A percentile compares a stretch with the other conserved stretches of the same genome.
Evolutionary conservation across 2,329 filamentous ascomycete species (phyloP).

Genomic region (Aspergillus luchuensis): DNA sequence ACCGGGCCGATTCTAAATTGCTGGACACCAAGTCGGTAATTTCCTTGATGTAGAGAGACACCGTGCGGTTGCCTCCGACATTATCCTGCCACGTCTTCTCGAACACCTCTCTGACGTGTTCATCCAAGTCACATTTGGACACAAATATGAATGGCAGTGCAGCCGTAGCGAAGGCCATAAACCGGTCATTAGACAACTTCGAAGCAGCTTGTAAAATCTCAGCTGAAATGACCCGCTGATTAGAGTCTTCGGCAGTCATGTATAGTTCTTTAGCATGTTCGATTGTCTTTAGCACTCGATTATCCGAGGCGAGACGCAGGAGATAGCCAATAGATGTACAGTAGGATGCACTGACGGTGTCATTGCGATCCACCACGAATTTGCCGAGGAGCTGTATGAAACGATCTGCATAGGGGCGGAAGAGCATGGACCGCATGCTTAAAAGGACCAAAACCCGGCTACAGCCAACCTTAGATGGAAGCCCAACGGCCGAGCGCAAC

Average conservation of each 20-base stretch:
- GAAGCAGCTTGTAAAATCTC: slow-evolving; percentile 82
- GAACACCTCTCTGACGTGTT: slow-evolving; percentile 77
- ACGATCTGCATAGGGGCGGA: slow-evolving; percentile 71
- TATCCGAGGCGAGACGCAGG: slow-evolving; percentile 64
- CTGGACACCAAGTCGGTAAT: slow-evolving; percentile 69
- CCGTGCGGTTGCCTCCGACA: slow-evolving; percentile 79
- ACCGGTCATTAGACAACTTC: slow-evolving; percentile 86
- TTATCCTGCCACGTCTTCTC: slow-evolving; percentile 86
- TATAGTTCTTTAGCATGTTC: slow-evolving; percentile 69
- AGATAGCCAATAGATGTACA: slow-evolving; percentile 85
- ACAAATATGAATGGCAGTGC: slow-evolving; percentile 88
- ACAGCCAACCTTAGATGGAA: slow-evolving; percentile 92
- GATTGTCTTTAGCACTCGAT: slow-evolving; percentile 58
- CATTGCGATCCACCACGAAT: slow-evolving; percentile 85
- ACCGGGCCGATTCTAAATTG: slow-evolving; percentile 77
- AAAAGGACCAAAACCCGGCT: slow-evolving; percentile 81
- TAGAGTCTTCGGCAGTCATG: slow-evolving; percentile 77
- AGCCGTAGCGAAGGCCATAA: slow-evolving; percentile 71
- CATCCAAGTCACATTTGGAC: slow-evolving; percentile 80
- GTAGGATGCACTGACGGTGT: slow-evolving; percentile 88
- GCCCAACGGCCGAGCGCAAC: slow-evolving; percentile 82
- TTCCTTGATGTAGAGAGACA: slow-evolving; percentile 80
- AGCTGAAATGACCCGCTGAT: slow-evolving; percentile 71
- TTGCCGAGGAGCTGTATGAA: slow-evolving; percentile 80
- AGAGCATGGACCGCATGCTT: slow-evolving; percentile 73